A percentile compares a stretch with the other conserved stretches of the same genome.
phyloP scores from a whole-genome alignment of 768 basidiomycete genomes.

The Tremella yokohamensis region DNA sequence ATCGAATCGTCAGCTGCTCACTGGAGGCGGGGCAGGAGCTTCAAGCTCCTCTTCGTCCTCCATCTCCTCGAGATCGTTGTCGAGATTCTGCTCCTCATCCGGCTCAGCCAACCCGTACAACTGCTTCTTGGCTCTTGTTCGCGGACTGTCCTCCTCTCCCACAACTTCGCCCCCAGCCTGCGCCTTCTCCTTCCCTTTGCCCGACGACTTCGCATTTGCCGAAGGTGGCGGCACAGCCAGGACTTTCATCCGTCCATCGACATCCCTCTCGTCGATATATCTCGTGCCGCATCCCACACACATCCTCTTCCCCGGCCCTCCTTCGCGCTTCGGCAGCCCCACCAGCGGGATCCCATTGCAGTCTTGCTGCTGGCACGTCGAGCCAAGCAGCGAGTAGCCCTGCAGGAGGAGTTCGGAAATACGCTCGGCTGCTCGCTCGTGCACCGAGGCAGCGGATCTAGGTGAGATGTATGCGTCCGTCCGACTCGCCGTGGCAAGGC shows the following conservation, averaged over 20 bases:
- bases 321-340: slow-evolving; percentile 40
- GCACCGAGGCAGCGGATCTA: neutral
- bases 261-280: slow-evolving; percentile 29
- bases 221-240: neutral
- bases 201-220: neutral
- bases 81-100: slow-evolving; percentile 1
- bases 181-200: too few species aligned
- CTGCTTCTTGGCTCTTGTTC: slow-evolving; percentile 31
- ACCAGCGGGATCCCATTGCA: slow-evolving; percentile 48
- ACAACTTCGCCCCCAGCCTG: too few species aligned
- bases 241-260: slow-evolving; percentile 6
- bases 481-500: neutral
- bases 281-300: slow-evolving; percentile 42
- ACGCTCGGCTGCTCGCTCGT: slow-evolving; percentile 15
- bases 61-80: slow-evolving; percentile 14
- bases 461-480: neutral
- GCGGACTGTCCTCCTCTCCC: slow-evolving; percentile 27
- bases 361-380: slow-evolving; percentile 33
- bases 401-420: slow-evolving; percentile 41
- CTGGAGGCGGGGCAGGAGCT: neutral
- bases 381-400: slow-evolving; percentile 43
- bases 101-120: slow-evolving; percentile 27
- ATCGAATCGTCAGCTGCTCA: neutral
- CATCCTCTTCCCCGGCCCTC: slow-evolving; percentile 28
- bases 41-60: neutral